These are phyloP conservation scores for Haplosporangium sp. DNA, from an alignment of 371 early-diverging fungal genomes.

Conservation along the genomic window DNA sequence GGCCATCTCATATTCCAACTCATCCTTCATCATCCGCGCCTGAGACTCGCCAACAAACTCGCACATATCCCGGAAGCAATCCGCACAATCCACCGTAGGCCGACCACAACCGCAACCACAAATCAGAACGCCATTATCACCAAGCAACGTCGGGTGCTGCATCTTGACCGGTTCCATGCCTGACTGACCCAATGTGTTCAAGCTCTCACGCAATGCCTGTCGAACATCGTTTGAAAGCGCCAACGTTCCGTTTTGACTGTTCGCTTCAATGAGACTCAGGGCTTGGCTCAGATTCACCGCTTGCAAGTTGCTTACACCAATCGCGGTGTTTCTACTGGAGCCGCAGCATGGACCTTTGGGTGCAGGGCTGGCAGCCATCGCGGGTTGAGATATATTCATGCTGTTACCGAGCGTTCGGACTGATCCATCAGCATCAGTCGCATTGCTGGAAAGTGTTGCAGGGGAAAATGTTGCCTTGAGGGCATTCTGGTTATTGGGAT, in stretches of 20 bases:
- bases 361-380: not conserved
- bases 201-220: conserved; percentile 26
- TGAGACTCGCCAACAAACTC: conserved; percentile 55
- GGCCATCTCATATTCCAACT: conserved; percentile 40
- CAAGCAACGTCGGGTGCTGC: conserved; percentile 56
- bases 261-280: conserved; percentile 32
- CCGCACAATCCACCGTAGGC: conserved; percentile 64
- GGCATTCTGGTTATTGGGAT: conserved; percentile 39
- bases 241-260: conserved; percentile 15
- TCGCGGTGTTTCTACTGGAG: conserved; percentile 6
- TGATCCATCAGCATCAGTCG: not conserved
- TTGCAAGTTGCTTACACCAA: conserved; percentile 1
- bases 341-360: conserved; percentile 42
- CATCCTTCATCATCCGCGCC: conserved; percentile 40
- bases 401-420: not conserved
- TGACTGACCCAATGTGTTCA: conserved; percentile 19
- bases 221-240: conserved; percentile 15
- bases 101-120: conserved; percentile 74
- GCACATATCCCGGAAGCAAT: conserved; percentile 69
- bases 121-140: conserved; percentile 61
- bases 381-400: not conserved
- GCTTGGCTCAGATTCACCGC: conserved; percentile 30
- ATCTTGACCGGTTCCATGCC: conserved; percentile 36
- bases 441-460: not conserved
- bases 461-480: not conserved